Base-by-base conservation (phyloP, 352 stramenopile genomes). In the Globisporangium abappressorium region DNA sequence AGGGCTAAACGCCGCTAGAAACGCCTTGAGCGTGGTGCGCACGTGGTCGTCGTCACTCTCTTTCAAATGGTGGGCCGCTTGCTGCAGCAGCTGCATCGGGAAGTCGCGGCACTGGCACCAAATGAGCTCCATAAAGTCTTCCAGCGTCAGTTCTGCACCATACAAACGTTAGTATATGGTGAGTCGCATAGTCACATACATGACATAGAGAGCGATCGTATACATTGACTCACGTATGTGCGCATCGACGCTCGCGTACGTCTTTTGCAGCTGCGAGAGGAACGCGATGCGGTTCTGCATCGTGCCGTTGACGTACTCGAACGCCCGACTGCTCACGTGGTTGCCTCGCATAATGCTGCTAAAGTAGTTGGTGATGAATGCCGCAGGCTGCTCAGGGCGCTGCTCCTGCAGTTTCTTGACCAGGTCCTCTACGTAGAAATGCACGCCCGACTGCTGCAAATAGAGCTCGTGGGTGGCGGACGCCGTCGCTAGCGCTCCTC, bases 61-160 rank as follows among this genome's bases (percentile, higher is more conserved):
- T 2, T 66, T 60, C 15, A 89, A 33, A 65, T 90, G 82, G 12
- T 66, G 76, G 2, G 74, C 73, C 38, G 77, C 70, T 34, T 84
- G 80, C 24, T 73, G 66, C 53, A 91, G 65, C 33, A 87, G 54
- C 28, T 78, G 64, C 5, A 20, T 49, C 5, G 82, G 77, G 22
- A 91, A 65, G 62, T 91, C 79, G 47, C 74, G 73, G 66, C 80
- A 91, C 36, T 88, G 79, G 34, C 74, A 82, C 79, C 67, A 78
- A 5, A 91, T 38, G 64, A 91, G 73, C 63, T 91, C 80, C 0
- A 63, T 77, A 62, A 91, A 89, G 69, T 91, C 80, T 20, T 79
- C 82, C 1, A 75, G 72, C 8, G 80, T 83, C 15, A 91, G 67
- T 33, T 75, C 82, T 90, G 59, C 28, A 20, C 20, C 14, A 8